phyloP scores from a whole-genome alignment of 768 basidiomycete genomes.

The Suillus decipiens region DNA sequence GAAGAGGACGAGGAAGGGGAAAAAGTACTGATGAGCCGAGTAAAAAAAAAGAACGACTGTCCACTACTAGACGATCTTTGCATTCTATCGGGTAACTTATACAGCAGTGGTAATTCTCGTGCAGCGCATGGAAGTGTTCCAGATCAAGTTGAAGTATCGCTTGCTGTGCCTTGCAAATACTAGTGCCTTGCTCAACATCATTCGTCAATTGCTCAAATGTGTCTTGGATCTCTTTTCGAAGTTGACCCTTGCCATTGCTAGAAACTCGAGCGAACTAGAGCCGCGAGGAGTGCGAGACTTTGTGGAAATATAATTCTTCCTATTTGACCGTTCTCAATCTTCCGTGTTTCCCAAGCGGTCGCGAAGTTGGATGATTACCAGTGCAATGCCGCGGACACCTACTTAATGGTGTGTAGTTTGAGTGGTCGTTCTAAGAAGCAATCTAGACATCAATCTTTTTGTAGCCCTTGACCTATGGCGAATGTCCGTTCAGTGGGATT shows the following conservation, averaged over 20 bases:
- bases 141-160: neutral
- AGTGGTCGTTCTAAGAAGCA: constrained; percentile 5
- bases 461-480: constrained; percentile 78
- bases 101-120: neutral
- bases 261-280: neutral
- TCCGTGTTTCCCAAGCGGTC: neutral
- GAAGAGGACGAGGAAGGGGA: constrained; percentile 44
- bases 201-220: neutral
- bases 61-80: neutral
- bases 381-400: neutral
- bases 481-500: neutral
- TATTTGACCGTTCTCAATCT: neutral
- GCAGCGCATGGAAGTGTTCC: neutral
- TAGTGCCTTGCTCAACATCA: neutral
- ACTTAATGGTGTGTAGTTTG: neutral
- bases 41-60: neutral
- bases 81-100: constrained; percentile 15
- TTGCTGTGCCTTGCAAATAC: neutral
- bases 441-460: constrained; percentile 66
- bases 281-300: neutral
- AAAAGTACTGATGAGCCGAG: constrained; percentile 39
- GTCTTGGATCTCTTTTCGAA: neutral
- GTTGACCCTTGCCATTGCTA: neutral
- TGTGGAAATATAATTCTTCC: neutral
- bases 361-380: neutral